Percentiles rank a stretch among this genome's conserved stretches.
Evolutionary conservation across 805 yeast species (phyloP).

Genomic region (Yarrowia sp.): DNA sequence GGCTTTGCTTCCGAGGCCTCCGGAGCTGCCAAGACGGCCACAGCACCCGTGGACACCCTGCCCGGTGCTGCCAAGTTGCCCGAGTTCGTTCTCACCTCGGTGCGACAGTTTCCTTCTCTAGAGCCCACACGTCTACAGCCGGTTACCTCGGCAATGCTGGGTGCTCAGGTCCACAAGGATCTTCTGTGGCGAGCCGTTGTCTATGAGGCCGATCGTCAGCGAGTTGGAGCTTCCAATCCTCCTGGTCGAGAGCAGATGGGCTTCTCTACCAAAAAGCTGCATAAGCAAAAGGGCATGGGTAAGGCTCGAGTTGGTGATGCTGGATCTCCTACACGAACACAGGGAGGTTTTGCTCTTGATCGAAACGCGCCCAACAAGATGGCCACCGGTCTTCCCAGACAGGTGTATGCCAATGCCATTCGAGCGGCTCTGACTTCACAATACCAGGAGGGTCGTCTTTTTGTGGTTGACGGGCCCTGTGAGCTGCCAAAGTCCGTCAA

Average conservation of each 20-base stretch:
- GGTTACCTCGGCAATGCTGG: constrained; percentile 65
- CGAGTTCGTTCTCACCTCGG: constrained; percentile 66
- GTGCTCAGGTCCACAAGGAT: constrained; percentile 81
- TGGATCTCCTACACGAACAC: constrained; percentile 86
- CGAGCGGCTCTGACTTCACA: constrained; percentile 78
- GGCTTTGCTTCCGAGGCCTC: constrained; percentile 26
- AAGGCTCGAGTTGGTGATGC: constrained; percentile 95
- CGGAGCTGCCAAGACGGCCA: neutral
- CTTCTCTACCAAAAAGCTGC: constrained; percentile 74
- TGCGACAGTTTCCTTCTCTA: constrained; percentile 83
- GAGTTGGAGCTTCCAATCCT: constrained; percentile 87
- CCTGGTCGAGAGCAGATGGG: constrained; percentile 84
- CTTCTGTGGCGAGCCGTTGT: constrained; percentile 91
- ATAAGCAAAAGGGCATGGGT: constrained; percentile 92
- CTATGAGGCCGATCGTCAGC: constrained; percentile 80
- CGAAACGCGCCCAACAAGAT: constrained; percentile 87
- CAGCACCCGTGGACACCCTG: neutral
- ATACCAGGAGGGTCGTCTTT: constrained; percentile 70
- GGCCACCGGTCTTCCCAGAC: constrained; percentile 69
- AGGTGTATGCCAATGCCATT: constrained; percentile 71
- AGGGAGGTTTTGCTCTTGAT: constrained; percentile 87
- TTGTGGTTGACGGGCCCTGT: constrained; percentile 54
- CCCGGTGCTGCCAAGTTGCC: constrained; percentile 45
- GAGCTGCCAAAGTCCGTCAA: constrained; percentile 20
- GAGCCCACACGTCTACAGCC: constrained; percentile 81